Conservation (phyloP, 306 rosid species). For the Cucumis sativus region DNA sequence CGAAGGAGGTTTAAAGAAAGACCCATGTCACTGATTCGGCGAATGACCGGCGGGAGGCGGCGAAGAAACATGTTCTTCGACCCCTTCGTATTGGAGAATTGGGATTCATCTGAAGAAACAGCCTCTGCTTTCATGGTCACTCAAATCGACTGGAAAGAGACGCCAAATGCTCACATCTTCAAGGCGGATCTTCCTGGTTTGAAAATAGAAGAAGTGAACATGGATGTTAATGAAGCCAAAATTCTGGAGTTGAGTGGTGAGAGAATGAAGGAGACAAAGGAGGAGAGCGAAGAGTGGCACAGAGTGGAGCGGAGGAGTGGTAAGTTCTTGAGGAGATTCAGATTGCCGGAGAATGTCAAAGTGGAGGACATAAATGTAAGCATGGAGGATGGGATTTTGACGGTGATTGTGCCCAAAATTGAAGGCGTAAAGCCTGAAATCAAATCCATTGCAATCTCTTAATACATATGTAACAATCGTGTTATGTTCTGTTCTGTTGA, state of each 20-base stretch:
- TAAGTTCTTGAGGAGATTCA: constrained; percentile 23
- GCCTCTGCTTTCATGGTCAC: constrained; percentile 15
- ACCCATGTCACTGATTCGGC: constrained; percentile 9
- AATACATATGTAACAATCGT: no score
- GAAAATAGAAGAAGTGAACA: constrained; percentile 18
- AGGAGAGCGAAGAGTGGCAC: constrained; percentile 24
- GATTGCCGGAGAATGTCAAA: constrained; percentile 21
- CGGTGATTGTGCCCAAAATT: constrained; percentile 17
- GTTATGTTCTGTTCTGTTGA: no score
- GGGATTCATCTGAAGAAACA: constrained; percentile 14
- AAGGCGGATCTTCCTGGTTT: constrained; percentile 24
- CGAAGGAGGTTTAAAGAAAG: no score
- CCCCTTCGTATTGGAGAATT: constrained; percentile 12
- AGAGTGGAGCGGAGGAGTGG: constrained; percentile 25
- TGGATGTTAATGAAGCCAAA: constrained; percentile 19
- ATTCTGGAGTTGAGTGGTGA: constrained; percentile 21
- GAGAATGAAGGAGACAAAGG: constrained; percentile 16
- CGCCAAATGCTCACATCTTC: constrained; percentile 22
- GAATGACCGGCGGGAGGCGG: constrained; percentile 8
- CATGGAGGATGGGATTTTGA: constrained; percentile 20
- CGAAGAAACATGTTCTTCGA: constrained; percentile 16
- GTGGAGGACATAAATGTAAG: constrained; percentile 13
- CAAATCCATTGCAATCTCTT: constrained; percentile 13
- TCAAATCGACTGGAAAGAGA: constrained; percentile 29
- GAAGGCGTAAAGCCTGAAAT: constrained; percentile 13